phyloP scores from a whole-genome alignment of 2,329 filamentous ascomycete genomes.

The Fusarium sp. region DNA sequence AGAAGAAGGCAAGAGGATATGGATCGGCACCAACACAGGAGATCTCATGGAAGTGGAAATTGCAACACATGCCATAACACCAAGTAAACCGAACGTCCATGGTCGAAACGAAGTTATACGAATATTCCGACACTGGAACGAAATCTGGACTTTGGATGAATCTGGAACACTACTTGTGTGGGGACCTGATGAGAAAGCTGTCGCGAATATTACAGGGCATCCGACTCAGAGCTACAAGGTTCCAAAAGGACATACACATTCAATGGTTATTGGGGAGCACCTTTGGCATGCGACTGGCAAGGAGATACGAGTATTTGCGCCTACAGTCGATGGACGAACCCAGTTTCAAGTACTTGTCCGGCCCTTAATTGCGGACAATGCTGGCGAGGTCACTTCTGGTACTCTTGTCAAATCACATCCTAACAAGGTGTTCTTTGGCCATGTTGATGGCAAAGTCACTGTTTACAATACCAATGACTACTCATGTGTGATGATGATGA shows the following conservation, averaged over 20 bases:
- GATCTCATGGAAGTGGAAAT: conserved; percentile 93
- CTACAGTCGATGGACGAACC: conserved; percentile 73
- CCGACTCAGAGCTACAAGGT: conserved; percentile 81
- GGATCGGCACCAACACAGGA: conserved; percentile 90
- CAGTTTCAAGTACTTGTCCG: conserved; percentile 81
- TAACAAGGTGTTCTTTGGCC: conserved; percentile 88
- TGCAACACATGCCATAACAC: conserved; percentile 75
- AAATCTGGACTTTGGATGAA: conserved; percentile 95
- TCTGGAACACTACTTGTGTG: conserved; percentile 88
- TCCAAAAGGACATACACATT: conserved; percentile 86
- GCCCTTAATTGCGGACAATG: conserved; percentile 76
- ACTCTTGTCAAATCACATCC: conserved; percentile 79
- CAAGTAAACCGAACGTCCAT: conserved; percentile 78
- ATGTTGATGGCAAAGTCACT: conserved; percentile 92
- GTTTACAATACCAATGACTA: conserved; percentile 88
- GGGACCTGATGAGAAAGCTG: conserved; percentile 78
- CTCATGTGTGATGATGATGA: conserved; percentile 82
- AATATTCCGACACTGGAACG: conserved; percentile 87
- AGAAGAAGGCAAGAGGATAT: conserved; percentile 84
- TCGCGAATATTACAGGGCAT: conserved; percentile 79
- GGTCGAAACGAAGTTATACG: conserved; percentile 82
- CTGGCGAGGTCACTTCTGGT: conserved; percentile 89
- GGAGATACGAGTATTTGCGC: conserved; percentile 85
- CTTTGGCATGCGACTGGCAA: conserved; percentile 92
- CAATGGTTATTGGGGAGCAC: conserved; percentile 84